Evolutionary conservation across 805 yeast species (phyloP), one percentile per base, ranked within the genome.

Genomic region (Wickerhamiella brachini): DNA sequence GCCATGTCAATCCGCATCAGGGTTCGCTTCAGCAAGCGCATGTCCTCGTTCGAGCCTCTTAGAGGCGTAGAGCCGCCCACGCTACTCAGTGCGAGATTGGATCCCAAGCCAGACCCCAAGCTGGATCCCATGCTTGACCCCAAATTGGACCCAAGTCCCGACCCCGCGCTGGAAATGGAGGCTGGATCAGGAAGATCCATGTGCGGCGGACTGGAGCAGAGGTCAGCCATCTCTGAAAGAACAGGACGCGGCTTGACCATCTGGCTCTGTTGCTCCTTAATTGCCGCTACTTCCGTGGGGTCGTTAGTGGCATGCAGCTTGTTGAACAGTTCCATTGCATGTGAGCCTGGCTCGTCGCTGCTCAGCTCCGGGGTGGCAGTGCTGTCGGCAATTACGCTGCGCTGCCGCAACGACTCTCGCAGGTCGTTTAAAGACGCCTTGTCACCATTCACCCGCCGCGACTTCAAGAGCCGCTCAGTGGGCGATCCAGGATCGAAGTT

Each of bases 271-370:
- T 31, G 18, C 20, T 34, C 22, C 2, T 12, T 15, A 22, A 48
- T 42, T 3, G 23, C 12, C 47, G n/a, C 51, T 6, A 43, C 17
- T 18, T 24, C 37, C 13, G 5, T 2, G 3, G 43, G 44, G 22
- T 48, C 51, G 22, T 8, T 6, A 18, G 51, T 39, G 1, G 18
- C 34, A 20, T 48, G 51, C 23, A 48, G 47, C 23, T 21, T 17
- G n/a, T 24, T 31, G 29, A 48, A 42, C 42, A 48, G 51, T 22
- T 48, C 47, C 51, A 48, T 43, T 24, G 51, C 51, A 15, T 43
- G 29, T 9, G 37, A 23, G 21, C 51, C 51, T 17, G 49, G 49
- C 37, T 47, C 44, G 17, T 47, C 49, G 38, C 49, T 47, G 38
- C 44, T 38, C 24, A 38, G 12, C 22, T 41, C 43, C 13, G 49